Percentiles rank a stretch among this genome's conserved stretches.
These are phyloP conservation scores for Microcera coccophila DNA, from an alignment of 2,329 filamentous ascomycete genomes.

Conservation along the genomic window DNA sequence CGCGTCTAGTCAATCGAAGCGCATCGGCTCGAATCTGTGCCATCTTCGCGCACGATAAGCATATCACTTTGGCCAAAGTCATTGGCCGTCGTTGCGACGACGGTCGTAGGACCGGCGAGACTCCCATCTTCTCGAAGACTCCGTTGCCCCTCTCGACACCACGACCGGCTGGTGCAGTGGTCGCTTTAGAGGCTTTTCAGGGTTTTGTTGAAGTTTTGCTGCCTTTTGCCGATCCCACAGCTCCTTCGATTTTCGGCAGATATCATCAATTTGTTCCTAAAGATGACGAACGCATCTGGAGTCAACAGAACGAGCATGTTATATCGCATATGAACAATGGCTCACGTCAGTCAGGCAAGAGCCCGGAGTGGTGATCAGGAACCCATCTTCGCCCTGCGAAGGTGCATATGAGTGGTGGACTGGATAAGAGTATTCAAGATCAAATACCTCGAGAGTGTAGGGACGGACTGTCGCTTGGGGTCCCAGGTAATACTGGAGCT, in stretches of 20 bases:
- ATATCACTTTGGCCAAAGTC: no score
- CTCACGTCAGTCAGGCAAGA: constrained; percentile 58
- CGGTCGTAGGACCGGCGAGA: constrained; percentile 27
- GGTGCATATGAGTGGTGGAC: constrained; percentile 22
- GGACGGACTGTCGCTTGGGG: constrained; percentile 55
- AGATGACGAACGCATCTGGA: constrained; percentile 1
- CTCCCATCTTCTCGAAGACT: constrained; percentile 21
- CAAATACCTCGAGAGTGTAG: constrained; percentile 52
- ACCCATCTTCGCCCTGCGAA: constrained; percentile 57
- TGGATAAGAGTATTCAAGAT: constrained; percentile 13
- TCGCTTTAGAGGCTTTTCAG: constrained; percentile 51
- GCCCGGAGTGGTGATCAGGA: constrained; percentile 56
- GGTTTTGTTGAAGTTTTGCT: constrained; percentile 43
- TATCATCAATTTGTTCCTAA: constrained; percentile 61
- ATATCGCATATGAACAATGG: constrained; percentile 4
- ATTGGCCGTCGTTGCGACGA: constrained; percentile 23
- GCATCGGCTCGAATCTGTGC: not conserved
- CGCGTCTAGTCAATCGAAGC: not conserved
- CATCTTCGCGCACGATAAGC: no score
- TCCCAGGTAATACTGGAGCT: constrained; percentile 56
- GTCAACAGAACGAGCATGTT: constrained; percentile 16
- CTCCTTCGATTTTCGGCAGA: constrained; percentile 56
- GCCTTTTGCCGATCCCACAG: constrained; percentile 55
- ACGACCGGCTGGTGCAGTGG: constrained; percentile 55
- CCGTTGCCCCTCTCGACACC: constrained; percentile 32